Base-by-base conservation (phyloP, 495 filamentous ascomycete species). In the Penicillium nucicola region DNA sequence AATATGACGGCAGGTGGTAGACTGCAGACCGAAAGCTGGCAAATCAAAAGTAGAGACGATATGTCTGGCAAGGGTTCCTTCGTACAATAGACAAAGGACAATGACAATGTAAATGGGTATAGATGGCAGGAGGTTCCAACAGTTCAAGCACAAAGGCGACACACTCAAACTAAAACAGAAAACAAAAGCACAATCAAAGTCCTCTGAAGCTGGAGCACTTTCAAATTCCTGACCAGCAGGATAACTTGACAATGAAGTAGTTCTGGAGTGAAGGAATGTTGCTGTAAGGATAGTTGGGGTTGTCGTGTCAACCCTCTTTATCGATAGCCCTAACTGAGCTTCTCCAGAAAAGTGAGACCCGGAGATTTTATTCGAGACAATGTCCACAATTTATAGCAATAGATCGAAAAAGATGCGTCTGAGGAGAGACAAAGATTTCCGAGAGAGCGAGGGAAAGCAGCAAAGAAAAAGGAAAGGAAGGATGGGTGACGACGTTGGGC, bases 281-380 rank as follows among this genome's bases (percentile, higher is more conserved):
- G 71, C 63, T 44, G 69, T 66, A 72, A 72, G 68, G 70, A 69
- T 71, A 58, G 67, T 58, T 55, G 55, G 58, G 58, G 70, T 76
- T 73, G 72, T 76, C 70, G 66, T 69, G 72, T 76, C 69, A 76
- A 76, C 70, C 56, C 60, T 48, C 56, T 55, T 46, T 65, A 66
- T 69, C 65, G 61, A 64, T 69, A 65, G 61, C 61, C 56, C 64
- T 65, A 66, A 63, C 59, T 57, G 64, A 53, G 50, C 34, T 39
- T 49, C 19, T 38, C 31, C 31, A 48, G 40, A 53, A 43, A 17
- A 48, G 45, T 66, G 65, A 69, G 61, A 73, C 64, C 66, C 50
- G 60, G 54, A 64, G 46, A 58, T 35, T 38, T 55, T 11, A 31
- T 42, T 51, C 58, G 47, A 58, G 57, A 69, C 55, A 42, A 43